Percentiles rank a stretch among this genome's conserved stretches.
Evolutionary conservation across 2,329 filamentous ascomycete genomes (phyloP).

Genomic region (Pseudogymnoascus verrucosus): DNA sequence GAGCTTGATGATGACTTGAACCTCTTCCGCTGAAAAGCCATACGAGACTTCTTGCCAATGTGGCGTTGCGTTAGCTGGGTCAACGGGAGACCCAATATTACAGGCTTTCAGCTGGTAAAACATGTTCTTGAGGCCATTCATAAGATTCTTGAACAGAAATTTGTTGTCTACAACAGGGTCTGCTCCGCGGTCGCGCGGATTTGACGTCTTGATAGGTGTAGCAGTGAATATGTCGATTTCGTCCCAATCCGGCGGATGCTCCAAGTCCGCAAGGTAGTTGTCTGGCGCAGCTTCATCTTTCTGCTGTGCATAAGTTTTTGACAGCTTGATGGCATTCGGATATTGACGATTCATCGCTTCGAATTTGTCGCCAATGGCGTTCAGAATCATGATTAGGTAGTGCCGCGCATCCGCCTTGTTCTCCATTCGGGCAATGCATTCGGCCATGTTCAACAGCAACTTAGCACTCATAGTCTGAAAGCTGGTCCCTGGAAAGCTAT

Average conservation of each 20-base stretch:
- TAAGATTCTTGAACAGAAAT: conserved; percentile 91
- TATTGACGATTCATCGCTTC: conserved; percentile 97
- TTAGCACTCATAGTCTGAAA: conserved; percentile 99
- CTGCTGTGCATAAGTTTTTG: conserved; percentile 65
- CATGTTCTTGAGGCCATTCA: conserved; percentile 92
- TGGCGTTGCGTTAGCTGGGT: conserved; percentile 67
- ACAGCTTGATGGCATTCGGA: conserved; percentile 87
- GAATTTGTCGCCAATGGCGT: conserved; percentile 97
- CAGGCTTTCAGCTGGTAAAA: conserved; percentile 92
- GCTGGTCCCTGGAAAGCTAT: conserved; percentile 93
- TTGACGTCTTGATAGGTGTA: conserved; percentile 91
- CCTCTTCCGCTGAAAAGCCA: conserved; percentile 95
- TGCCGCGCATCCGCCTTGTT: conserved; percentile 93
- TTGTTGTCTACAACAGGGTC: conserved; percentile 96
- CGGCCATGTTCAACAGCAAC: conserved; percentile 92
- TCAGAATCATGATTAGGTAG: conserved; percentile 93
- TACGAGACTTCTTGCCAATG: conserved; percentile 96
- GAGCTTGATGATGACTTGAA: conserved; percentile 90
- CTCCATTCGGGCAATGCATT: conserved; percentile 88
- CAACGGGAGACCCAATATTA: conserved; percentile 67
- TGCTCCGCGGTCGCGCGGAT: conserved; percentile 76
- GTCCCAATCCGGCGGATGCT: conserved; percentile 84
- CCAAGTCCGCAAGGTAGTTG: conserved; percentile 75
- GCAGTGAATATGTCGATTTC: conserved; percentile 96
- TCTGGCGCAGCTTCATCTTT: conserved; percentile 57